Base-by-base conservation (phyloP, 139 green algal genomes). In the Chlorella sp. region DNA sequence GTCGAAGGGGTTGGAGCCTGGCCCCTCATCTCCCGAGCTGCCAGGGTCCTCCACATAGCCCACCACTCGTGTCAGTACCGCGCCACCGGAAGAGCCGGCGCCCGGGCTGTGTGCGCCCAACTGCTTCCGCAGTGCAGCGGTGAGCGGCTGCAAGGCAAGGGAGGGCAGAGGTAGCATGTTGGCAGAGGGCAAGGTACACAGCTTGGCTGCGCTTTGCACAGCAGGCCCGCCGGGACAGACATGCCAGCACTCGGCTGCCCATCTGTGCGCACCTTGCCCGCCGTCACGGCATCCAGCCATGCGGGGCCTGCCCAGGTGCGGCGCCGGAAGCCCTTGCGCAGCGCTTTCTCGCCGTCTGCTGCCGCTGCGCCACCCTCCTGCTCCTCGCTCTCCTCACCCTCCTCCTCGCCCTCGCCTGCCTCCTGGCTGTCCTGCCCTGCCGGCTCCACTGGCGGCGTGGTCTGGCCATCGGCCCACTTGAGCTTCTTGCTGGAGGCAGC, bases 291-390 rank as follows among this genome's bases (percentile, higher is more conserved):
- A 57, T 93, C 91, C 44, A 96, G 67, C 89, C 94, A 92, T 57
- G 93, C 91, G 12, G 93, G 87, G 6, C 93, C 93, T 0, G 88
- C 91, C 92, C 89, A 94, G 0, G 89, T 91, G 74, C 91, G 88
- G 23, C 91, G 87, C 56, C 78, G 76, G 69, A 96, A 91, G 73
- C 91, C 91, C 90, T 94, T 93, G 30, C 92, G 85, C 71, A 94
- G 87, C 67, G 85, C 76, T 73, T 88, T 85, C 88, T 95, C 91
- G 57, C 78, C 89, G 20, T 93, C 78, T 34, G 65, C 65, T 36
- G 68, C 34, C 69, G 78, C 39, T 73, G 81, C 12, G 65, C 60
- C 67, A 63, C 72, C 78, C 71, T 67, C 86, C 47, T 57, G 28
- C n/a, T 81, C 69, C 2, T 51, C 78, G 0, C 75, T 63, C 34